Evolutionary conservation across 495 filamentous ascomycete genomes (phyloP).

Genomic region (Aspergillus egyptiacus): DNA sequence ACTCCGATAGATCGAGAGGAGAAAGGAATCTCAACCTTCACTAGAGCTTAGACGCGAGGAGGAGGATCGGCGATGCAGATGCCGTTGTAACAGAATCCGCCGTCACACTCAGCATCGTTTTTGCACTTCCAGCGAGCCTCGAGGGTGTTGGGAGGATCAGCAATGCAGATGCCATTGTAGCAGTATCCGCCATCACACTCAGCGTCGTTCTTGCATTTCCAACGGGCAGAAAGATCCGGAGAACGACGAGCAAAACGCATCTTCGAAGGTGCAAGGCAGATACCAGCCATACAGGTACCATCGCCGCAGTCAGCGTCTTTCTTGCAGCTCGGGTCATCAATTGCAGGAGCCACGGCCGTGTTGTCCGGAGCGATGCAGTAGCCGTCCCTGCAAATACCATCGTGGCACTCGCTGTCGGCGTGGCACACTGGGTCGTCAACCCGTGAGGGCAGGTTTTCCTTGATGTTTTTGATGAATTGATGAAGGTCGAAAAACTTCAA

Average conservation of each 20-base stretch:
- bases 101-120: not conserved
- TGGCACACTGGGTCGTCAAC: not conserved
- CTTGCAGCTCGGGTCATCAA: not conserved
- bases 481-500: no score
- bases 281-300: not conserved
- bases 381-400: not conserved
- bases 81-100: constrained; percentile 2
- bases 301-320: not conserved
- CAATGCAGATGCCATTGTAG: constrained; percentile 6
- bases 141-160: not conserved
- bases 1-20: no score
- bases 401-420: not conserved
- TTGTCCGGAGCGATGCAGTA: not conserved
- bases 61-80: constrained; percentile 4
- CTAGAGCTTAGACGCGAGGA: not conserved
- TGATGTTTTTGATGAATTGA: no score
- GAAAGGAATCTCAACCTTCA: not conserved
- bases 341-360: not conserved
- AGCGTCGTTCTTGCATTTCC: not conserved
- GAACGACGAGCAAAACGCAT: not conserved
- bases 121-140: not conserved
- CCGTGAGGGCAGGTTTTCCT: no score
- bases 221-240: not conserved
- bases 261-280: not conserved
- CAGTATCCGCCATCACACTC: constrained; percentile 7